Base-by-base conservation (phyloP, 108 stramenopile genomes). In the Nitzschia inconspicua region DNA sequence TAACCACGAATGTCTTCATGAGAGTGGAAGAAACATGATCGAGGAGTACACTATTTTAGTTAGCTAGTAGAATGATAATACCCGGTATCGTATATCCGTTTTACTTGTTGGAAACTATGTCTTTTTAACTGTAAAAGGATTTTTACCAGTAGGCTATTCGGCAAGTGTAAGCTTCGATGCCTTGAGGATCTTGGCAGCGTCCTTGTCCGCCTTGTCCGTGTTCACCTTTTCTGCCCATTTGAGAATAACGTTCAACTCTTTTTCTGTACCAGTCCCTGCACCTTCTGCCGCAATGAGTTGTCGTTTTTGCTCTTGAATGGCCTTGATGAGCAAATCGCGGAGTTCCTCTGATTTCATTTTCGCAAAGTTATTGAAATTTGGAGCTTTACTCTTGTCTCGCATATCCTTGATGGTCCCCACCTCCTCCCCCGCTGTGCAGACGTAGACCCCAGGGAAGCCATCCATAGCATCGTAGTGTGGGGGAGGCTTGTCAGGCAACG, bases 381-480 rank as follows among this genome's bases (percentile, higher is more conserved):
- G 94, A 39, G 74, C 59, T 16, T 54, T 68, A 3, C 41, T 44
- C 53, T 55, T 58, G 64, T 93, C 79, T 9, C 94, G 79, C 40
- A 62, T 30, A 56, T 95, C 94, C 36, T 66, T 56, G 43, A 95
- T 85, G 16, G 73, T 63, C 8, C 94, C 94, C 26, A 93, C 84
- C 32, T 86, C 62, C 8, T 76, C 82, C 36, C 89, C 94, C 26
- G 55, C 25, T 3, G 86, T 83, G 54, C 91, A 89, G 26, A 98
- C 75, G 68, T 76, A 98, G 4, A 98, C 92, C 9, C 97, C 97
- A 3, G 95, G 93, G 60, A 95, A 95, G 2, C 95, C 97, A 56
- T 96, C 94, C 43, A 98, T 73, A 25, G 88, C 76, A 65, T 95
- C 95, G 58, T 88, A 96, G 32, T 77, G 48, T 34, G 63, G 44